Evolutionary conservation across 139 green algal genomes (phyloP).

Genomic region (Tetraselmis striata): DNA sequence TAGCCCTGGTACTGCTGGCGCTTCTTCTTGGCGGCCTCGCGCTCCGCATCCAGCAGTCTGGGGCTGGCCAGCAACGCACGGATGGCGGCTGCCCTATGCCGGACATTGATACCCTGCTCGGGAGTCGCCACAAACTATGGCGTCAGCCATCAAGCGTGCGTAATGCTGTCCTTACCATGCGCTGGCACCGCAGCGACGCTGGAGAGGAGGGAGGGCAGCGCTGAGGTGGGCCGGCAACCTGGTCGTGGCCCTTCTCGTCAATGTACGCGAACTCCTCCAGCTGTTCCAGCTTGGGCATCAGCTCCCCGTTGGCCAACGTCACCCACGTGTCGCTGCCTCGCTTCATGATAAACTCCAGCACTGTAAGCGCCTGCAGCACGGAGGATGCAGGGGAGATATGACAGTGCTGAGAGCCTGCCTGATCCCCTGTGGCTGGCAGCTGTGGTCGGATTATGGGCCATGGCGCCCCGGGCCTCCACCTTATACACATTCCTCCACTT

Average conservation of each 20-base stretch:
- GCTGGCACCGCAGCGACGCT: too few relatives aligned
- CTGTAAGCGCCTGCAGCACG: conserved; percentile 50
- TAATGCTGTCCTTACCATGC: too few relatives aligned
- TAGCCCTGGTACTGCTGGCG: conserved; percentile 30
- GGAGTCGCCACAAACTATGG: too few relatives aligned
- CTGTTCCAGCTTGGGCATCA: conserved; percentile 41
- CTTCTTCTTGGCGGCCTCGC: conserved; percentile 21
- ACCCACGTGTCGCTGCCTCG: conserved; percentile 43
- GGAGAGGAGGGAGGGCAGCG: too few relatives aligned
- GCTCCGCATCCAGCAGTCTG: conserved; percentile 36
- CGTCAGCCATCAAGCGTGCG: too few relatives aligned
- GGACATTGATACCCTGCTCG: conserved; percentile 85
- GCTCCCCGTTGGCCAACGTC: conserved; percentile 18
- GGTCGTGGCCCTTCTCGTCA: conserved; percentile 30
- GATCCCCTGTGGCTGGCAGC: too few relatives aligned
- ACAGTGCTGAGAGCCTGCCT: neutral
- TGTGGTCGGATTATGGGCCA: too few relatives aligned
- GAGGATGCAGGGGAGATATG: too few relatives aligned
- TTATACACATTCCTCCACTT: conserved; percentile 86
- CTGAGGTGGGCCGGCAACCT: neutral
- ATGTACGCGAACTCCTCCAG: conserved; percentile 69
- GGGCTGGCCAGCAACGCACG: conserved; percentile 40
- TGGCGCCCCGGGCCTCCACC: too few relatives aligned
- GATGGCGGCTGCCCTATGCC: conserved; percentile 63
- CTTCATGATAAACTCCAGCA: conserved; percentile 79